Conservation (phyloP, 306 rosid species). For the Macrotyloma uniflorum region DNA sequence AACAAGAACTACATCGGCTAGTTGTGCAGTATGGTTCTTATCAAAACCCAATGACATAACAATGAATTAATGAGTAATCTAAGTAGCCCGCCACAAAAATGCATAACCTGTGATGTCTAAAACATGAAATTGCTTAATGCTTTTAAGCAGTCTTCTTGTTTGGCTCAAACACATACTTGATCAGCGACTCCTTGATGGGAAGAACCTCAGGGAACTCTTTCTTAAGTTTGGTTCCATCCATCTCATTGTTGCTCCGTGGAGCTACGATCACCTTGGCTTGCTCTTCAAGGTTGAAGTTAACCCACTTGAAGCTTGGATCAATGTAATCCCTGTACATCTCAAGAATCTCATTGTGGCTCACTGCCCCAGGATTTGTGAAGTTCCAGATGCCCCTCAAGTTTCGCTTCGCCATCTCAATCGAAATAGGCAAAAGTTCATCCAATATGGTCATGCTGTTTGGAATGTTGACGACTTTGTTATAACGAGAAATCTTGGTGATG, state of each 20-base stretch:
- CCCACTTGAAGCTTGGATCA: slow-evolving; percentile 70
- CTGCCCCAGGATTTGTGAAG: slow-evolving; percentile 92
- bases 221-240: slow-evolving; percentile 85
- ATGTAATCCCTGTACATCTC: slow-evolving; percentile 85
- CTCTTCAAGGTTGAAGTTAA: slow-evolving; percentile 82
- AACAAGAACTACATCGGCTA: neutral
- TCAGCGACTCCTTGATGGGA: slow-evolving; percentile 77
- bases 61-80: slow-evolving; percentile 40
- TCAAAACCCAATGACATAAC: slow-evolving; percentile 12
- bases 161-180: slow-evolving; percentile 73
- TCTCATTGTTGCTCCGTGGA: slow-evolving; percentile 87
- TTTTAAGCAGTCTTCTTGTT: slow-evolving; percentile 61
- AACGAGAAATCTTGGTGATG: slow-evolving; percentile 88
- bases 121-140: slow-evolving; percentile 34
- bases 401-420: slow-evolving; percentile 88
- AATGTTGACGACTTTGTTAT: slow-evolving; percentile 82
- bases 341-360: slow-evolving; percentile 83
- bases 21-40: neutral
- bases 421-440: slow-evolving; percentile 85
- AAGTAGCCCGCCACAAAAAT: slow-evolving; percentile 29
- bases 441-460: slow-evolving; percentile 93
- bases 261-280: slow-evolving; percentile 93
- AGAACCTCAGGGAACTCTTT: slow-evolving; percentile 86
- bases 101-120: slow-evolving; percentile 34
- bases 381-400: slow-evolving; percentile 88